Conservation (phyloP, 2,329 filamentous ascomycete genomes). For the Fusarium circinatum region DNA sequence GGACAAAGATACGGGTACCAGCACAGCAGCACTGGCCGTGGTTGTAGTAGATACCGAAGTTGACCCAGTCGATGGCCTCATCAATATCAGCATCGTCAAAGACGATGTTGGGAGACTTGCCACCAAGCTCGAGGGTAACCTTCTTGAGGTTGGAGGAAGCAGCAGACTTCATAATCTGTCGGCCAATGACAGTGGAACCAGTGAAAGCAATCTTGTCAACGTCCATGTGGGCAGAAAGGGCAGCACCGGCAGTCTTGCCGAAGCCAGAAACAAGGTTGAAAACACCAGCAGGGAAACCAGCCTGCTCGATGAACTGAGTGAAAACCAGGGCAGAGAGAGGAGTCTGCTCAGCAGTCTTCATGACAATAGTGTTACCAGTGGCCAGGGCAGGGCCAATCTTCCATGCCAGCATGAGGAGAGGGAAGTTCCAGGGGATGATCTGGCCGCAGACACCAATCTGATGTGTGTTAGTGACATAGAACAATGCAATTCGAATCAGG, state of each 20-base stretch:
- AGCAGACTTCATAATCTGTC: constrained; percentile 83
- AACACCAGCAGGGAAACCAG: constrained; percentile 81
- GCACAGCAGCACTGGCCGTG: constrained; percentile 77
- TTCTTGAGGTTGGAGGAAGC: constrained; percentile 83
- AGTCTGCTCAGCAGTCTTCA: constrained; percentile 83
- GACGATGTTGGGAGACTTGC: constrained; percentile 84
- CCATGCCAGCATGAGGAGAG: constrained; percentile 83
- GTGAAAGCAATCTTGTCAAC: constrained; percentile 88
- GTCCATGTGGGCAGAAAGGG: constrained; percentile 80
- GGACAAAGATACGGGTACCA: constrained; percentile 85
- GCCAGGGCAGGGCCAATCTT: constrained; percentile 82
- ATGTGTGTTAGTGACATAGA: constrained; percentile 19
- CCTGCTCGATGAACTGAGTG: constrained; percentile 74
- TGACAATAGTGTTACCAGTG: constrained; percentile 76
- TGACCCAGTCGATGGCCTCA: constrained; percentile 81
- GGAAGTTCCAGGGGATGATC: constrained; percentile 92
- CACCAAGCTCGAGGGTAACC: constrained; percentile 81
- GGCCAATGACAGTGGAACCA: constrained; percentile 78
- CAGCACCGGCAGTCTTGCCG: constrained; percentile 81
- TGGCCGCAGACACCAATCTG: constrained; percentile 81
- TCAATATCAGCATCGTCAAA: constrained; percentile 83
- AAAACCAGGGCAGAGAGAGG: constrained; percentile 76
- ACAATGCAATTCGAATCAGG: neutral
- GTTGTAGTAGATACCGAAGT: constrained; percentile 75
- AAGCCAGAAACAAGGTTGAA: constrained; percentile 82